phyloP scores from a whole-genome alignment of 2,329 filamentous ascomycete genomes.

The Aureobasidium sp. region DNA sequence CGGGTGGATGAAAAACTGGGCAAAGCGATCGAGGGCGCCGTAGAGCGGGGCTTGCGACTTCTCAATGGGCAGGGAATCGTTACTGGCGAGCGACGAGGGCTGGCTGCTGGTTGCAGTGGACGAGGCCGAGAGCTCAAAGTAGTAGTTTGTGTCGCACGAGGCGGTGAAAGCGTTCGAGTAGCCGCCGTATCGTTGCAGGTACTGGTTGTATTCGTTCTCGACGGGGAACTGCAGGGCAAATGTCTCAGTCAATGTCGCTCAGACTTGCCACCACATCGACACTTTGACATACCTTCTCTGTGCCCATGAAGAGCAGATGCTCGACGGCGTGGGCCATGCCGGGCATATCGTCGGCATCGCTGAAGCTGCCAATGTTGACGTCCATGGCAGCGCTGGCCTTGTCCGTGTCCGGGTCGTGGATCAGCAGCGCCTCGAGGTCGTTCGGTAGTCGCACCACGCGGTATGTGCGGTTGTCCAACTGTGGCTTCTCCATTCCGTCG shows the following conservation, averaged over 20 bases:
- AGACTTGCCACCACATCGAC: not conserved
- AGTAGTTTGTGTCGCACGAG: slow-evolving; percentile 92
- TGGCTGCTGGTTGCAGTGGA: slow-evolving; percentile 46
- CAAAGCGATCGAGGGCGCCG: slow-evolving; percentile 81
- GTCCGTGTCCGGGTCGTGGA: slow-evolving; percentile 91
- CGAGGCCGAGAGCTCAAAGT: slow-evolving; percentile 86
- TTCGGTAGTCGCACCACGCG: slow-evolving; percentile 79
- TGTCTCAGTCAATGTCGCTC: not conserved
- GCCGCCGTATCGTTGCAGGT: slow-evolving; percentile 81
- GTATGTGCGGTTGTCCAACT: slow-evolving; percentile 78
- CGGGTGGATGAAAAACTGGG: slow-evolving; percentile 86
- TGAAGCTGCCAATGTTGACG: slow-evolving; percentile 93
- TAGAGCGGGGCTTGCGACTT: slow-evolving; percentile 54
- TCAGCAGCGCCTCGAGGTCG: slow-evolving; percentile 79
- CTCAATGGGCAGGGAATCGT: slow-evolving; percentile 26
- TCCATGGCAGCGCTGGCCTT: slow-evolving; percentile 94
- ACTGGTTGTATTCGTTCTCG: slow-evolving; percentile 94
- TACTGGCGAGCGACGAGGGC: slow-evolving; percentile 28
- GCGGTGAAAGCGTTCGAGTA: slow-evolving; percentile 94
- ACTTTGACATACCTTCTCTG: slow-evolving; percentile 60
- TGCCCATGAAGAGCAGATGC: slow-evolving; percentile 97
- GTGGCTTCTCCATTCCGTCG: slow-evolving; percentile 71
- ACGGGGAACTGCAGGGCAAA: slow-evolving; percentile 60
- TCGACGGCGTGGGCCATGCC: slow-evolving; percentile 95
- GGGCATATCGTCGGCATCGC: slow-evolving; percentile 81